A percentile compares a stretch with the other conserved stretches of the same genome.
These are phyloP conservation scores for Xerocomus spinulosus DNA, from an alignment of 768 basidiomycete species.

Conservation along the genomic window DNA sequence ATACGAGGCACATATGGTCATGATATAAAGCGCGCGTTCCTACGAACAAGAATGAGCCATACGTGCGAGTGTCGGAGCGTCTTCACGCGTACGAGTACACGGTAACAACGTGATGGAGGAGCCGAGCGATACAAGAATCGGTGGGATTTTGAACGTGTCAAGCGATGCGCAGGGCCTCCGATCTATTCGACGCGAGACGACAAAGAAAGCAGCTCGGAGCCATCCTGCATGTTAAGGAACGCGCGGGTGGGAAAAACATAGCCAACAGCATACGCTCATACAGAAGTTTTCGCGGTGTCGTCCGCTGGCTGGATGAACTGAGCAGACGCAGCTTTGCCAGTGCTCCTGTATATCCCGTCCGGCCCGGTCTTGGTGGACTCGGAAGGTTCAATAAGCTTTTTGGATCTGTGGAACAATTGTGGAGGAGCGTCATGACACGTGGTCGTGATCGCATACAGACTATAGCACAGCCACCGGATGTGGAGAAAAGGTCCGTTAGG, in stretches of 20 bases:
- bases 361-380: background rate
- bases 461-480: no score
- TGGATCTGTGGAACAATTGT: constrained; percentile 1
- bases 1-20: background rate
- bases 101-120: constrained; percentile 3
- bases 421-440: background rate
- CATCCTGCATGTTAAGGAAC: constrained; percentile 9
- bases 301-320: background rate
- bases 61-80: background rate
- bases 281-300: background rate
- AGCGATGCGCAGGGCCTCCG: background rate
- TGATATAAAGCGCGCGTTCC: background rate
- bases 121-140: background rate
- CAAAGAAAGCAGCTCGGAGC: background rate
- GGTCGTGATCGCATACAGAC: no score
- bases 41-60: background rate
- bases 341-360: constrained; percentile 1
- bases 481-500: no score
- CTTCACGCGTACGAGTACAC: constrained; percentile 1
- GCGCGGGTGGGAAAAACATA: background rate
- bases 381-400: background rate
- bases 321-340: background rate
- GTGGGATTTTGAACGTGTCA: background rate
- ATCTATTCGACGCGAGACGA: background rate
- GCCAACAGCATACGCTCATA: background rate